Conservation (phyloP, 768 basidiomycete species). For the Dendrothele bispora region DNA sequence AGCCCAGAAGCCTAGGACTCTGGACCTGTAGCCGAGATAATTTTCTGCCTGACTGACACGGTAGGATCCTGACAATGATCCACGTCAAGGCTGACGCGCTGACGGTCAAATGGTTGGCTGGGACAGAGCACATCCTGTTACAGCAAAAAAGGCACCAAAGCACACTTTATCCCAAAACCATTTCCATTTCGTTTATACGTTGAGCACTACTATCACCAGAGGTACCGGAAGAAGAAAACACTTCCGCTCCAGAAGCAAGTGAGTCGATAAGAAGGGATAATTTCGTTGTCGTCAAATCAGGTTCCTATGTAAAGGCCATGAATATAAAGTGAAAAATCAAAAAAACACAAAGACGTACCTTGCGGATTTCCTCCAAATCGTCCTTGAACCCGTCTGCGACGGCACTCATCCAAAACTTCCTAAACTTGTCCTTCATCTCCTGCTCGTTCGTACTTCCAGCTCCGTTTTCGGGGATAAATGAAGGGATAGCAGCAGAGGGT, state of each 20-base stretch:
- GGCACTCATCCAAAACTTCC: constrained; percentile 86
- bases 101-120: too few species aligned
- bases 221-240: constrained; percentile 50
- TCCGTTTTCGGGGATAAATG: constrained; percentile 49
- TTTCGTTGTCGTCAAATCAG: constrained; percentile 65
- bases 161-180: constrained; percentile 61
- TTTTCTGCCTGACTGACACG: too few species aligned
- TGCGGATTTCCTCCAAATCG: constrained; percentile 81
- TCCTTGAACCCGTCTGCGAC: constrained; percentile 81
- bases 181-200: constrained; percentile 68
- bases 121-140: too few species aligned
- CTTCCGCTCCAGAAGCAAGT: constrained; percentile 74
- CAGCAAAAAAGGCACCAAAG: too few species aligned
- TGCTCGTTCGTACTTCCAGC: constrained; percentile 12
- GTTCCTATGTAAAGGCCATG: constrained; percentile 38
- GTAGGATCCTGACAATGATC: too few species aligned
- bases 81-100: too few species aligned
- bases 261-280: constrained; percentile 80
- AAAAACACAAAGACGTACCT: constrained; percentile 44
- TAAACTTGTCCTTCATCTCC: constrained; percentile 56
- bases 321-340: neutral
- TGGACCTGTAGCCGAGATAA: too few species aligned
- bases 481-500: constrained; percentile 45
- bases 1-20: too few species aligned
- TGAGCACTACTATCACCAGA: constrained; percentile 18